These are phyloP conservation scores for Neurospora intermedia DNA, from an alignment of 495 filamentous ascomycete species.

Conservation along the genomic window DNA sequence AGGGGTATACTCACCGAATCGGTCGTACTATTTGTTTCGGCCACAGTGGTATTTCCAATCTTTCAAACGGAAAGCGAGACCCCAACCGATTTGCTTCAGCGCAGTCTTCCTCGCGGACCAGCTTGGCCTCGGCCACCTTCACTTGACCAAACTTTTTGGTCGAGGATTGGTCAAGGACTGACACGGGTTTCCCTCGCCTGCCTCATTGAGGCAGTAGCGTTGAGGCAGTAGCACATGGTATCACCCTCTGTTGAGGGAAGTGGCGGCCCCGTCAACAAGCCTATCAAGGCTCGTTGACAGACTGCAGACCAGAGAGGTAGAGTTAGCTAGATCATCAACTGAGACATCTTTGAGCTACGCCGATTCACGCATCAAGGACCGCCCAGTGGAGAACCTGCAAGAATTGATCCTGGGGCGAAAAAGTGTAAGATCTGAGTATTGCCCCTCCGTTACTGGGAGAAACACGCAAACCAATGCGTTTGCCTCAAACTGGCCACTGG, in stretches of 20 bases:
- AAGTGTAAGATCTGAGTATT: conserved; percentile 48
- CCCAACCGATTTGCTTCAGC: not conserved
- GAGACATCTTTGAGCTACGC: too few species aligned
- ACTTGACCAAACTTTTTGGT: not conserved
- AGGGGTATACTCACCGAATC: not conserved
- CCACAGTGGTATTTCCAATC: not conserved
- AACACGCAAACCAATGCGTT: not conserved
- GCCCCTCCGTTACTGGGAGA: not conserved
- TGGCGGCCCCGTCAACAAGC: too few species aligned
- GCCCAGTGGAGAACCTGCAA: conserved; percentile 58
- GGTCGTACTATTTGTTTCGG: not conserved
- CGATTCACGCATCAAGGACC: too few species aligned
- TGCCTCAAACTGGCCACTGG: not conserved
- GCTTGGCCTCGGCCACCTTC: not conserved
- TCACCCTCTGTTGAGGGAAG: too few species aligned
- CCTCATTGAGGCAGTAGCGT: too few species aligned
- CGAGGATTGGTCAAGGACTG: conserved; percentile 16
- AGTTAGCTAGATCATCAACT: too few species aligned
- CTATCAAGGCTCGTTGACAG: too few species aligned
- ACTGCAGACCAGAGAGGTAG: too few species aligned
- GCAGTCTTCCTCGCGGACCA: not conserved
- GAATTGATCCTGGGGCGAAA: conserved; percentile 51
- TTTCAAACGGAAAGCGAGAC: not conserved
- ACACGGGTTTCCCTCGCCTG: too few species aligned
- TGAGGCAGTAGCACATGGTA: too few species aligned